A percentile compares a stretch with the other conserved stretches of the same genome.
Conservation (phyloP, 805 yeast genomes). For the Tetrapisispora phaffii region DNA sequence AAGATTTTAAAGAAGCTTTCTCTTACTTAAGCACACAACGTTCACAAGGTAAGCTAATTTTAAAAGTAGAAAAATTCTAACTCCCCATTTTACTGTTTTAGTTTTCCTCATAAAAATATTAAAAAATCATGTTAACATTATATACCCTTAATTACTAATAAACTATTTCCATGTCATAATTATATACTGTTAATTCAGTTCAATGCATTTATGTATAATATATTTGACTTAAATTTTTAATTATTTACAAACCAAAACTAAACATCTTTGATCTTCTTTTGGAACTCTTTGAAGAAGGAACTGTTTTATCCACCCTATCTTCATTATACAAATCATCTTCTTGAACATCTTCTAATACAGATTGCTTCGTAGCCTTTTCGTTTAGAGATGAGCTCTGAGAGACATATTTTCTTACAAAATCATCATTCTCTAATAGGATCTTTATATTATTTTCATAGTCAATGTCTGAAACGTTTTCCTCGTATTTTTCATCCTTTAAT, state of each 20-base stretch:
- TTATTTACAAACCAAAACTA: constrained; percentile 10
- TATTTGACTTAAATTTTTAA: background rate
- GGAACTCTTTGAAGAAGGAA: background rate
- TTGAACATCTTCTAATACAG: background rate
- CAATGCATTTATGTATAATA: no score
- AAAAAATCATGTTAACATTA: background rate
- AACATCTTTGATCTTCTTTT: constrained; percentile 22
- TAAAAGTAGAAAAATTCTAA: constrained; percentile 35
- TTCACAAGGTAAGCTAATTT: constrained; percentile 63
- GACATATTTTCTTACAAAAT: constrained; percentile 9
- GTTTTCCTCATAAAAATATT: background rate
- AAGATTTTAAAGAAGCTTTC: constrained; percentile 45
- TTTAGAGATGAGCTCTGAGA: background rate
- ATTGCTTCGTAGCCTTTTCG: background rate
- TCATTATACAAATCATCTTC: background rate
- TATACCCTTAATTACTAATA: constrained; percentile 1
- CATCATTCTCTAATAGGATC: constrained; percentile 19
- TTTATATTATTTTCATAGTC: constrained; percentile 15
- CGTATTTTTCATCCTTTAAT: constrained; percentile 31
- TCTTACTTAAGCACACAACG: constrained; percentile 40
- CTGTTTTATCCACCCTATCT: background rate
- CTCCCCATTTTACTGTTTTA: background rate
- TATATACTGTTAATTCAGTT: background rate
- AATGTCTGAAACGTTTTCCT: background rate
- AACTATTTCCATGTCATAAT: background rate